phyloP scores from a whole-genome alignment of 1,139 yeast genomes.

The Suhomyces ambrosiae region DNA sequence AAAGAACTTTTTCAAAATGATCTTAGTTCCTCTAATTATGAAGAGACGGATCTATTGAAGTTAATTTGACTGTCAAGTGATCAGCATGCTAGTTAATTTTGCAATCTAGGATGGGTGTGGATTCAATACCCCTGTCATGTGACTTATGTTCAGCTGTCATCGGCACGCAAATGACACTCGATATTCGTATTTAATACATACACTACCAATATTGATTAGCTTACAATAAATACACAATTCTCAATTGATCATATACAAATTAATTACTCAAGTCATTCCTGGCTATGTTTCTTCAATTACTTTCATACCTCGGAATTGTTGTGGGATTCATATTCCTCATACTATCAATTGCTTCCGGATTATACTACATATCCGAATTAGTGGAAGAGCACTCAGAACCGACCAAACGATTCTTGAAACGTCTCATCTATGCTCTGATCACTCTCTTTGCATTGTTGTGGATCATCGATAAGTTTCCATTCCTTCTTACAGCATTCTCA shows the following conservation, averaged over 20 bases:
- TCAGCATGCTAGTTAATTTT: no score
- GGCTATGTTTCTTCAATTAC: slow-evolving; percentile 48
- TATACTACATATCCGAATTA: slow-evolving; percentile 86
- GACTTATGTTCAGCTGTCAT: no score
- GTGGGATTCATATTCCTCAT: slow-evolving; percentile 73
- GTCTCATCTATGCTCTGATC: slow-evolving; percentile 63
- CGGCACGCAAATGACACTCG: no score
- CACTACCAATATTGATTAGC: not conserved
- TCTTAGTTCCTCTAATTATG: no score
- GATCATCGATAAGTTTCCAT: slow-evolving; percentile 78
- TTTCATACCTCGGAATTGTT: slow-evolving; percentile 68
- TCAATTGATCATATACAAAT: not conserved
- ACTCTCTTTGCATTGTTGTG: slow-evolving; percentile 55
- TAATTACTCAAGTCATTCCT: no score
- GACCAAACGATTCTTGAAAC: slow-evolving; percentile 67
- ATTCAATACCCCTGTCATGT: no score
- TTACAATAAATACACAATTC: not conserved
- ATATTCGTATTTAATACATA: no score
- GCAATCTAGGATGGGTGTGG: no score
- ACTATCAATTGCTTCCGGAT: slow-evolving; percentile 72
- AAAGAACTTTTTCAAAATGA: no score
- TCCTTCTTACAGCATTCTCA: slow-evolving; percentile 64
- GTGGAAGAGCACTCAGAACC: slow-evolving; percentile 93
- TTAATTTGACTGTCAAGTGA: no score
- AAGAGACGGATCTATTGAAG: no score